phyloP scores from a whole-genome alignment of 139 green algal species.

The Chlorella ohadii region DNA sequence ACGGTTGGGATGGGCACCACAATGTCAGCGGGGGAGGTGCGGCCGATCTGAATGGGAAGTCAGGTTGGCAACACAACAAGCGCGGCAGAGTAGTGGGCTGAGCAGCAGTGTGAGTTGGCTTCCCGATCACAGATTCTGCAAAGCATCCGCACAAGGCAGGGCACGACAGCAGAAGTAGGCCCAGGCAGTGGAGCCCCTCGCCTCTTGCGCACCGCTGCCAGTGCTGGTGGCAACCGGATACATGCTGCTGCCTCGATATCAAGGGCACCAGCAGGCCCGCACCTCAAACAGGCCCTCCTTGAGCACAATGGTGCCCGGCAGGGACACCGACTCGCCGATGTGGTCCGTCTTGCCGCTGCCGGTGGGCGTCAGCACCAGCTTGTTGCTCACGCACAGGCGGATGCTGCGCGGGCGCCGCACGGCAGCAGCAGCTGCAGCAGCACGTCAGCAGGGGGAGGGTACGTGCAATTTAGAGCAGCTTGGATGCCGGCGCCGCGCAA shows the following conservation, averaged over 20 bases:
- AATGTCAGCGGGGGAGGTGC: slow-evolving; percentile 57
- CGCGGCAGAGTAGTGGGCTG: no score
- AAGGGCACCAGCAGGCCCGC: no score
- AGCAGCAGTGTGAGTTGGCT: no score
- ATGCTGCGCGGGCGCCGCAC: background rate
- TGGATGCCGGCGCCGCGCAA: background rate
- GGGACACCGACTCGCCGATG: slow-evolving; percentile 39
- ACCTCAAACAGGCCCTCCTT: slow-evolving; percentile 33
- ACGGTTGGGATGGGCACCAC: slow-evolving; percentile 59
- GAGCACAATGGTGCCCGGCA: slow-evolving; percentile 44
- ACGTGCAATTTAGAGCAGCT: background rate
- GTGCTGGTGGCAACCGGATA: no score
- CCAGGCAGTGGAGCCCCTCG: no score
- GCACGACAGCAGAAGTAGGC: no score
- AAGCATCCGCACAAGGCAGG: no score
- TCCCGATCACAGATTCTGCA: no score
- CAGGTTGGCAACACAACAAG: no score
- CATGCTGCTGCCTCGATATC: no score
- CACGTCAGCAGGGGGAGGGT: background rate
- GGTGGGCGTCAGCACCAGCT: slow-evolving; percentile 26
- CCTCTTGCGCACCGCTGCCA: no score
- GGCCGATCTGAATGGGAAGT: slow-evolving; percentile 40
- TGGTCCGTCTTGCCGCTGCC: slow-evolving; percentile 49
- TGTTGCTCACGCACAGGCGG: background rate
- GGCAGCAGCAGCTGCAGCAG: background rate